These are phyloP conservation scores for Fonsecaea pedrosoi DNA, from an alignment of 2,329 filamentous ascomycete species.

Conservation along the genomic window DNA sequence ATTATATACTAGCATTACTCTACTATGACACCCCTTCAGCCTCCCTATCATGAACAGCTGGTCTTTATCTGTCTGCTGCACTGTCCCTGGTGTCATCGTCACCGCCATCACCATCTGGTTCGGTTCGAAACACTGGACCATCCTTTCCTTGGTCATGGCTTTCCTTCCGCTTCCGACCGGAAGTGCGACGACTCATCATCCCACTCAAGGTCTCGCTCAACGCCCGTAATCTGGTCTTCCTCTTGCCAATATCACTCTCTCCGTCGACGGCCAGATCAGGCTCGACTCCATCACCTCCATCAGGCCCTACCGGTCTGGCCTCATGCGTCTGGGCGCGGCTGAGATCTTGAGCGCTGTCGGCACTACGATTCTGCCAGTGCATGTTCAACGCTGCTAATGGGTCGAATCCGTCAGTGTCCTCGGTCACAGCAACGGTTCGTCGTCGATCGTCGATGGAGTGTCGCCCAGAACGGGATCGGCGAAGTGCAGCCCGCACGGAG, in stretches of 20 bases:
- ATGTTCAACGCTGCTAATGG: conserved; percentile 19
- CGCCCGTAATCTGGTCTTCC: conserved; percentile 26
- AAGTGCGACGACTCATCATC: conserved; percentile 24
- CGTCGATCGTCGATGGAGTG: conserved; percentile 26
- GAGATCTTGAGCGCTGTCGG: conserved; percentile 19
- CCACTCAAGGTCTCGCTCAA: conserved; percentile 33
- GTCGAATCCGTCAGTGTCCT: conserved; percentile 20
- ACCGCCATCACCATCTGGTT: not conserved
- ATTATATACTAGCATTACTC: conserved; percentile 18
- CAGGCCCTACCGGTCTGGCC: not conserved
- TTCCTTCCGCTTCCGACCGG: conserved; percentile 7
- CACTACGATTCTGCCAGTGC: conserved; percentile 15
- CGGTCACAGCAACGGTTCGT: conserved; percentile 18
- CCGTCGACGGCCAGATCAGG: not conserved
- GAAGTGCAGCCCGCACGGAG: conserved; percentile 30
- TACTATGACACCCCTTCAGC: not conserved
- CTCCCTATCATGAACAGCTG: not conserved
- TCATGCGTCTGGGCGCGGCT: conserved; percentile 30
- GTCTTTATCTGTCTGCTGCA: not conserved
- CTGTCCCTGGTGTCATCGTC: not conserved
- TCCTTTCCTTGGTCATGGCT: conserved; percentile 24
- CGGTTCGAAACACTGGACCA: not conserved
- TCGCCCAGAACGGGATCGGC: conserved; percentile 32
- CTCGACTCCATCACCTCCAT: conserved; percentile 15
- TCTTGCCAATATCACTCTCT: not conserved